These are phyloP conservation scores for Bacterosira constricta DNA, from an alignment of 108 stramenopile species.

Conservation along the genomic window DNA sequence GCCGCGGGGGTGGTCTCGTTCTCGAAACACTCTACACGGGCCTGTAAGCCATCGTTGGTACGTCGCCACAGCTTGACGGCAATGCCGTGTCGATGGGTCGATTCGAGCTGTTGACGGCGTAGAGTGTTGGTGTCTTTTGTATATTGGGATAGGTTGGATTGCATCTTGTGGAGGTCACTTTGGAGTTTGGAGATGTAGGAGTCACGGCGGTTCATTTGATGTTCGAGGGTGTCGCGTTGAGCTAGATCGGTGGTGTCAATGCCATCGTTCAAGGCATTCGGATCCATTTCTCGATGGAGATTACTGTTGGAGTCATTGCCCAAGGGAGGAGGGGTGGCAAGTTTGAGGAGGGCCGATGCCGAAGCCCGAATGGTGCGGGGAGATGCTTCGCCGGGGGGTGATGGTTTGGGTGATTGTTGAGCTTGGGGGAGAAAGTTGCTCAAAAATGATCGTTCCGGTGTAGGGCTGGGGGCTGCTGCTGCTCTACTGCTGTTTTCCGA, in stretches of 20 bases:
- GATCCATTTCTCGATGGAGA: neutral
- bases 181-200: slow-evolving; percentile 31
- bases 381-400: slow-evolving; percentile 24
- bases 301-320: neutral
- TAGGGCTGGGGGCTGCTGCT: too few relatives aligned
- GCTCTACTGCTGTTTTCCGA: too few relatives aligned
- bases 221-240: slow-evolving; percentile 29
- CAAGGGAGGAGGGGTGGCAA: slow-evolving; percentile 18
- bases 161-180: slow-evolving; percentile 20
- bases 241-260: neutral
- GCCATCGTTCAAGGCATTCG: neutral
- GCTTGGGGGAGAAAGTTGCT: too few relatives aligned
- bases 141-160: slow-evolving; percentile 12
- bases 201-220: slow-evolving; percentile 29
- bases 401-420: slow-evolving; percentile 6
- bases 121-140: slow-evolving; percentile 30
- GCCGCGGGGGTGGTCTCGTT: slow-evolving; percentile 35
- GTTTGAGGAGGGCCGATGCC: slow-evolving; percentile 21
- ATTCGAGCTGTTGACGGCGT: slow-evolving; percentile 44
- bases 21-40: slow-evolving; percentile 34
- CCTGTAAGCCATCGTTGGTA: slow-evolving; percentile 43
- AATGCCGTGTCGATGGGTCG: slow-evolving; percentile 32
- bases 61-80: slow-evolving; percentile 38
- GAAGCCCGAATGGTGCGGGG: slow-evolving; percentile 37
- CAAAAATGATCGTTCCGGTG: too few relatives aligned